Evolutionary conservation across 768 basidiomycete genomes (phyloP).

Genomic region (Pulveroboletus sp.): DNA sequence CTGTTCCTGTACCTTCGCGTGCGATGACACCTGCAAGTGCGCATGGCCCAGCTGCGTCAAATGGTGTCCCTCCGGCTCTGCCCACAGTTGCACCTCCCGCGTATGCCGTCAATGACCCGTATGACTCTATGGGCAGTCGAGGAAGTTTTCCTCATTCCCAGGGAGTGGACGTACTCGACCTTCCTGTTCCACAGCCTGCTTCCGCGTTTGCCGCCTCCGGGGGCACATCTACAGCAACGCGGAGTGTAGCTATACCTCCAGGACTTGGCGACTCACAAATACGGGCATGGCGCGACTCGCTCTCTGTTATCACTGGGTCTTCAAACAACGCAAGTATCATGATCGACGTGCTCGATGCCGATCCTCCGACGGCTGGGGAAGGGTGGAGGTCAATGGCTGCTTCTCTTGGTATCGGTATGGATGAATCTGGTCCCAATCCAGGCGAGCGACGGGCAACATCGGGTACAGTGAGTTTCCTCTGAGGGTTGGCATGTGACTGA

Average conservation of each 20-base stretch:
- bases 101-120: conserved; percentile 29
- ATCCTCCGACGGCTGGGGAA: conserved; percentile 56
- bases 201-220: conserved; percentile 44
- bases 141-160: conserved; percentile 24
- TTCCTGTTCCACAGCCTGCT: conserved; percentile 54
- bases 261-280: conserved; percentile 33
- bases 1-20: conserved; percentile 37
- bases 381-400: conserved; percentile 54
- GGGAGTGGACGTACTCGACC: conserved; percentile 46
- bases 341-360: conserved; percentile 65
- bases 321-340: conserved; percentile 33
- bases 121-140: conserved; percentile 24
- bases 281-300: conserved; percentile 34
- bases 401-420: conserved; percentile 12
- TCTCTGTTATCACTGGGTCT: conserved; percentile 29
- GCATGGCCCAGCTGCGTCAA: conserved; percentile 14
- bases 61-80: conserved; percentile 10
- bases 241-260: conserved; percentile 28
- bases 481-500: neutral
- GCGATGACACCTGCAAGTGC: conserved; percentile 43
- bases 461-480: conserved; percentile 48
- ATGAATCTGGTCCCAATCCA: conserved; percentile 17
- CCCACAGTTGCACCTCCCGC: conserved; percentile 29
- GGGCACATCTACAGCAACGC: conserved; percentile 24
- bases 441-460: conserved; percentile 51